Evolutionary conservation across 139 green algal species (phyloP).

Genomic region (Diplosphaera chodatii): DNA sequence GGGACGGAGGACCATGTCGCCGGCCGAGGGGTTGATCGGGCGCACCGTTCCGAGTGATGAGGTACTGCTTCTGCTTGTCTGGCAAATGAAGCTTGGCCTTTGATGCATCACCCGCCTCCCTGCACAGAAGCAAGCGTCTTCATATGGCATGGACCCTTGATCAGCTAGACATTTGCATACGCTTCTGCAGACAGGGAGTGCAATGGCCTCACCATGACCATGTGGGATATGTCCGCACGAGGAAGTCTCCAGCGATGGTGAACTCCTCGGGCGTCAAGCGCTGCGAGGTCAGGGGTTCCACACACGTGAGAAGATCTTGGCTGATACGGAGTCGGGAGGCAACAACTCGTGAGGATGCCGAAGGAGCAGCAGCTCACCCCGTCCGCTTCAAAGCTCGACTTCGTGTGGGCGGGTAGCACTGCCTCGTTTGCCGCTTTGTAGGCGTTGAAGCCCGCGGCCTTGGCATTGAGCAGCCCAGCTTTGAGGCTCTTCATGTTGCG

Average conservation of each 20-base stretch:
- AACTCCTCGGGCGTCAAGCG: slow-evolving; percentile 89
- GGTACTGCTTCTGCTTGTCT: slow-evolving; percentile 71
- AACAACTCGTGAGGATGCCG: neutral
- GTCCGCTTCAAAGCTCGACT: slow-evolving; percentile 27
- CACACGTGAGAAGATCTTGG: neutral
- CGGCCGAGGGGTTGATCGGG: no score
- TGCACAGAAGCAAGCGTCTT: no score
- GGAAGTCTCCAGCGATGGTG: slow-evolving; percentile 69
- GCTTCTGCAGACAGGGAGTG: neutral
- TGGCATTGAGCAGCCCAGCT: neutral
- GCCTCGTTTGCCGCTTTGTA: slow-evolving; percentile 30
- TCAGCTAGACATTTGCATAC: neutral
- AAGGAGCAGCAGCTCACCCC: slow-evolving; percentile 18
- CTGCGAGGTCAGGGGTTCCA: no score
- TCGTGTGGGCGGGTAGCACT: slow-evolving; percentile 12
- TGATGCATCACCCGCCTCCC: slow-evolving; percentile 62
- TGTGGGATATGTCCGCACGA: slow-evolving; percentile 75
- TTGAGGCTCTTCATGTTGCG: neutral
- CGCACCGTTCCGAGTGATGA: slow-evolving; percentile 78
- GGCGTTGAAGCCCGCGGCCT: neutral
- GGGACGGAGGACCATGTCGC: no score
- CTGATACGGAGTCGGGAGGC: no score
- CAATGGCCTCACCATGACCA: slow-evolving; percentile 66
- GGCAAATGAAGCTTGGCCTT: slow-evolving; percentile 65
- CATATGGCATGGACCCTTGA: no score